phyloP scores from a whole-genome alignment of 768 basidiomycete genomes.

The Lentinula raphanica region DNA sequence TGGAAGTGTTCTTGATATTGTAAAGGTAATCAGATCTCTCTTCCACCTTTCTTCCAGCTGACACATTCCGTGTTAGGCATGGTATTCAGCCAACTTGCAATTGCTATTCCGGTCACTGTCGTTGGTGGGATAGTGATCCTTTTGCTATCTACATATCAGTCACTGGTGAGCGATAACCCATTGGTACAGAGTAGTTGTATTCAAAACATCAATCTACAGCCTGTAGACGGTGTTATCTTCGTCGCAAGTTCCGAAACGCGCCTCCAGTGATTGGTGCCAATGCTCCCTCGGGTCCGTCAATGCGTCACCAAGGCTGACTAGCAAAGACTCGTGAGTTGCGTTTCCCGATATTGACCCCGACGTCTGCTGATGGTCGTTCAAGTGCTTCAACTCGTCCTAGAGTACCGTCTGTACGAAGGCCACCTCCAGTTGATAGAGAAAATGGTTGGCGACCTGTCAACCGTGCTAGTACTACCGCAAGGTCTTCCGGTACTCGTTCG shows the following conservation, averaged over 20 bases:
- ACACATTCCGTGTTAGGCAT: no score
- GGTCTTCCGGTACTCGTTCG: background rate
- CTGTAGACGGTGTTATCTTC: background rate
- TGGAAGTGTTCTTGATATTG: slow-evolving; percentile 53
- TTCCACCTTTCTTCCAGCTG: no score
- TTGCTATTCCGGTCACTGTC: slow-evolving; percentile 74
- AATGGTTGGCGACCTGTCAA: background rate
- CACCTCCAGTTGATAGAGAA: background rate
- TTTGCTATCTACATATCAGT: slow-evolving; percentile 49
- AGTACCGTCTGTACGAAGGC: background rate
- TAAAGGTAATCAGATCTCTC: slow-evolving; percentile 43
- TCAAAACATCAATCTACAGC: background rate
- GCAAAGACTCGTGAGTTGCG: background rate
- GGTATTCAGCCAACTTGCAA: slow-evolving; percentile 76
- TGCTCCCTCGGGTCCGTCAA: background rate
- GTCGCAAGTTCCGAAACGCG: background rate
- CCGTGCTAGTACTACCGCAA: background rate
- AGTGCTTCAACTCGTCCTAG: background rate
- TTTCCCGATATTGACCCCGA: background rate
- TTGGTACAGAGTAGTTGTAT: background rate
- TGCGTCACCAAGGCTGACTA: slow-evolving; percentile 1
- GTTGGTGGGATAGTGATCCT: slow-evolving; percentile 61
- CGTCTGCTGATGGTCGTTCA: background rate
- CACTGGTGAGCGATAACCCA: slow-evolving; percentile 32
- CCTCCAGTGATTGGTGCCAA: background rate